Base-by-base conservation (phyloP, 371 early-diverging fungal genomes). In the Saksenaea oblongispora region DNA sequence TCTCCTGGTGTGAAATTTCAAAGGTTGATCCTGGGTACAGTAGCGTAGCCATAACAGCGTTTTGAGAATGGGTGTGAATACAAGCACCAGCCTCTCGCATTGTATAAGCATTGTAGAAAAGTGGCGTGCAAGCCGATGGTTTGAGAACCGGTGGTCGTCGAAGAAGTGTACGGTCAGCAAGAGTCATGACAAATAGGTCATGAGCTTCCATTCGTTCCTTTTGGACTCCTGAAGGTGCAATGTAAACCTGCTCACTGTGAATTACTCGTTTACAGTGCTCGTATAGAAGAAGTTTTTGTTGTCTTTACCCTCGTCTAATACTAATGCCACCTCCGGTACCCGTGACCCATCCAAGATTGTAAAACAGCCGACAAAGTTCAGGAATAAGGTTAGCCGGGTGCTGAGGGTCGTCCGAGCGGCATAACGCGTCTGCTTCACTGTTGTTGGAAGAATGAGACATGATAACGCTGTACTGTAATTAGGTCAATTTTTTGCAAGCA, bases 251-350 rank as follows among this genome's bases (percentile, higher is more conserved):
- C 31, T 91, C 86, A 54, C 89, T 89, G 71, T 7, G 56, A 17
- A 54, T 42, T 31, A 59, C 9, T 55, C 31, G 24, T 47, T 22
- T 31, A 31, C 31, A 31, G 22, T 7, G 17, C 22, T 47, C 22
- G 4, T 24, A 47, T 10, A 3, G 10, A 10, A 5, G 10, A 22
- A 47, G 22, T 8, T 5, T 10, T 22, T 17, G 15, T 36, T 54
- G 15, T 34, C 44, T 71, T 74, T 89, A 89, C 89, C 82, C 89
- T 56, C 87, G 74, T 60, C 91, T 85, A 64, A 97, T 95, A 68
- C 95, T 91, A 62, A 96, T 95, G 53, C 96, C 97, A 60, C 97
- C 97, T 31, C 96, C 97, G 1, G 97, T 97, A 41, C 97, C 98
- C 5, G 96, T 97, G 36, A 96, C 95, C 97, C 97, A 97, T 31